phyloP scores from a whole-genome alignment of 1,139 yeast species.

The Yamadazyma diddensiae region DNA sequence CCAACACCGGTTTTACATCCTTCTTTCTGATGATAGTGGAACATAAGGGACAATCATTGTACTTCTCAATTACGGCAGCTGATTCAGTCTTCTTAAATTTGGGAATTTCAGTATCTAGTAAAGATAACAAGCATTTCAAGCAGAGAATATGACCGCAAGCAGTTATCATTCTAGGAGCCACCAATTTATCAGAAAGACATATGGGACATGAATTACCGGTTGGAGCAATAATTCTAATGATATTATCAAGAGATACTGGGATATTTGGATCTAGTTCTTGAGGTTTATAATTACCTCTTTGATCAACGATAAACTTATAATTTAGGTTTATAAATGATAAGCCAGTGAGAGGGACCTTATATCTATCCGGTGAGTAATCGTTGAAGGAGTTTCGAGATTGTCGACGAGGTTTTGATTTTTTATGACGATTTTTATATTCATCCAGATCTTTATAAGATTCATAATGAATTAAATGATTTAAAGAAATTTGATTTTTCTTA shows the following conservation, averaged over 20 bases:
- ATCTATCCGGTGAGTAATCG: slow-evolving; percentile 12
- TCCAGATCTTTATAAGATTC: slow-evolving; percentile 52
- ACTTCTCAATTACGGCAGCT: slow-evolving; percentile 45
- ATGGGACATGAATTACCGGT: slow-evolving; percentile 85
- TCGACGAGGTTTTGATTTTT: slow-evolving; percentile 15
- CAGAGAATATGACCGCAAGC: slow-evolving; percentile 94
- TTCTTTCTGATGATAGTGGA: slow-evolving; percentile 57
- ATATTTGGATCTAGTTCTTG: slow-evolving; percentile 73
- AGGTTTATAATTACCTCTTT: slow-evolving; percentile 49
- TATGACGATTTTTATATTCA: slow-evolving; percentile 30
- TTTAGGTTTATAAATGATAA: slow-evolving; percentile 80
- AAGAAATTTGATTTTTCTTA: slow-evolving; percentile 53
- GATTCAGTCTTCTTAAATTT: slow-evolving; percentile 34
- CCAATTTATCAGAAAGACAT: slow-evolving; percentile 77
- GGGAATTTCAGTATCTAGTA: slow-evolving; percentile 59
- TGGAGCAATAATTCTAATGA: slow-evolving; percentile 71
- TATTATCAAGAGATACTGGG: slow-evolving; percentile 59
- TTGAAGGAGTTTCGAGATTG: slow-evolving; percentile 9
- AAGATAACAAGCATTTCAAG: slow-evolving; percentile 71
- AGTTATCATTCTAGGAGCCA: slow-evolving; percentile 89
- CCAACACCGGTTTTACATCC: slow-evolving; percentile 69
- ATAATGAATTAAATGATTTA: slow-evolving; percentile 63
- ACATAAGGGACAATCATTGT: slow-evolving; percentile 86
- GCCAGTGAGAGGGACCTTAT: slow-evolving; percentile 50
- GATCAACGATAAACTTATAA: slow-evolving; percentile 77